Percentiles rank a stretch among this genome's conserved stretches.
Evolutionary conservation across 2,329 filamentous ascomycete genomes (phyloP).

Genomic region (Xylariaceae sp.): DNA sequence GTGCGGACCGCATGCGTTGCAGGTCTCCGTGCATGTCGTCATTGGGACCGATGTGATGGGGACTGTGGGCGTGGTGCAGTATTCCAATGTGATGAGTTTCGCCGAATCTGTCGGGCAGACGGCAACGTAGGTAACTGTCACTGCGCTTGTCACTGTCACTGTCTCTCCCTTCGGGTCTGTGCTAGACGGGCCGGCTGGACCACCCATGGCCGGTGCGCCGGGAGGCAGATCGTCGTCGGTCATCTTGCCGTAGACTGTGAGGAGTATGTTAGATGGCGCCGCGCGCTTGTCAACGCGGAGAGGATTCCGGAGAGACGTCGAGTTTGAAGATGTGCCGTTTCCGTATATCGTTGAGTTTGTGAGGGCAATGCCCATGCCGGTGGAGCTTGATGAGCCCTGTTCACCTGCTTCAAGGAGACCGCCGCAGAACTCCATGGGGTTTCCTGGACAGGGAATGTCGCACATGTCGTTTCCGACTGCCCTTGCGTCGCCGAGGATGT

Average conservation of each 20-base stretch:
- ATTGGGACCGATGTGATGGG: conserved; percentile 20
- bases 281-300: conserved; percentile 24
- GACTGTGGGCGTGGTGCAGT: conserved; percentile 28
- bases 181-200: conserved; percentile 4
- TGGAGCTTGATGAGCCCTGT: neutral
- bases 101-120: conserved; percentile 33
- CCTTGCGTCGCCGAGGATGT: conserved; percentile 36
- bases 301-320: conserved; percentile 3
- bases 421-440: conserved; percentile 39
- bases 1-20: conserved; percentile 29
- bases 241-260: conserved; percentile 42
- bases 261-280: conserved; percentile 29
- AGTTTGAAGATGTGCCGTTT: conserved; percentile 7
- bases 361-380: conserved; percentile 2
- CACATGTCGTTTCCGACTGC: conserved; percentile 35
- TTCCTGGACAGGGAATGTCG: conserved; percentile 39
- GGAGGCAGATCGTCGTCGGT: conserved; percentile 25
- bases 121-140: conserved; percentile 33
- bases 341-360: neutral
- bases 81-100: conserved; percentile 30
- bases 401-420: conserved; percentile 29
- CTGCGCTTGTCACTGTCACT: conserved; percentile 22
- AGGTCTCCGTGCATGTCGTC: conserved; percentile 27
- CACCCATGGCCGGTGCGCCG: conserved; percentile 32
- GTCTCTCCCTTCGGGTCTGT: conserved; percentile 1